A percentile compares a stretch with the other conserved stretches of the same genome.
These are phyloP conservation scores for Hsuehochloa calcarea DNA, from an alignment of 176 grass and related monocot species.

Conservation along the genomic window DNA sequence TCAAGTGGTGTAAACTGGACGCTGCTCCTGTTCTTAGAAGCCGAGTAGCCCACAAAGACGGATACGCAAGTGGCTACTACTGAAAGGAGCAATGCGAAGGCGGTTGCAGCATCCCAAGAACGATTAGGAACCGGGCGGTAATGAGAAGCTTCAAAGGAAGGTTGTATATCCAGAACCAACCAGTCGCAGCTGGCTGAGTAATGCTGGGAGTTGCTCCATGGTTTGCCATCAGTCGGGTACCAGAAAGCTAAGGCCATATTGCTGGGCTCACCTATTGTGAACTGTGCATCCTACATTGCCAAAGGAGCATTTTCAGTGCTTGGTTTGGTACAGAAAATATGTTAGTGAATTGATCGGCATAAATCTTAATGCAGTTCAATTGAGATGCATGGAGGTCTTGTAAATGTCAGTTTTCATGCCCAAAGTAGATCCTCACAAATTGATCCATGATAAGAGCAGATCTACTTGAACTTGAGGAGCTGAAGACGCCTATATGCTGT, in stretches of 20 bases:
- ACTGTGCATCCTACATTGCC: conserved; percentile 82
- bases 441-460: neutral
- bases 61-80: conserved; percentile 70
- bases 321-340: neutral
- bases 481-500: neutral
- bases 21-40: conserved; percentile 61
- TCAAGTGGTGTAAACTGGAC: conserved; percentile 75
- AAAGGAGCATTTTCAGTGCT: conserved; percentile 21
- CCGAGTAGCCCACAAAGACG: conserved; percentile 72
- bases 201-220: conserved; percentile 74
- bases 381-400: neutral
- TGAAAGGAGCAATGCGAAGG: conserved; percentile 82
- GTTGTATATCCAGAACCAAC: conserved; percentile 75
- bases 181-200: conserved; percentile 95
- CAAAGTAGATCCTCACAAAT: neutral
- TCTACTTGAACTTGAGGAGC: neutral
- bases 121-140: conserved; percentile 50
- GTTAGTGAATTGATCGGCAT: neutral
- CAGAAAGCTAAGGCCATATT: conserved; percentile 86
- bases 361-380: conserved; percentile 11
- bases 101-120: conserved; percentile 82
- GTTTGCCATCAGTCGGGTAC: conserved; percentile 73
- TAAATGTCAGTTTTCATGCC: neutral
- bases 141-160: conserved; percentile 39
- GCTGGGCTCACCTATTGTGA: conserved; percentile 75